A percentile compares a stretch with the other conserved stretches of the same genome.
phyloP scores from a whole-genome alignment of 768 basidiomycete genomes.

The Boletales sp. region DNA sequence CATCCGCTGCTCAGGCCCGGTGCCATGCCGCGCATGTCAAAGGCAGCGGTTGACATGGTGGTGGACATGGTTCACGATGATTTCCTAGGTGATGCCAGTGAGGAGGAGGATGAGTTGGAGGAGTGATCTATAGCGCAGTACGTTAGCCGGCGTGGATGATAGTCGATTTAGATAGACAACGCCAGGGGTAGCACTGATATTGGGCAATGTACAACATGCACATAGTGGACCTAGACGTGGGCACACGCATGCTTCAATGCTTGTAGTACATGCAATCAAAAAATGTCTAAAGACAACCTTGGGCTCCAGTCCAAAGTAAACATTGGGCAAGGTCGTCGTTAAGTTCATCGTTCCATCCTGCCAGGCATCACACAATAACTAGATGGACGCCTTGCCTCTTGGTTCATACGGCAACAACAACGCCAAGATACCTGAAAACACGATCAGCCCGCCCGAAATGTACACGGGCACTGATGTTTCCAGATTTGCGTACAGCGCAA shows the following conservation, averaged over 20 bases:
- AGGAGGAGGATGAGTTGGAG: slow-evolving; percentile 49
- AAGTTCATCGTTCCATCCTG: not conserved
- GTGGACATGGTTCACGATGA: slow-evolving; percentile 60
- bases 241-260: too few species aligned
- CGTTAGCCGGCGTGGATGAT: too few species aligned
- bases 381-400: slow-evolving; percentile 68
- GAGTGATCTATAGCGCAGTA: slow-evolving; percentile 26
- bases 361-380: slow-evolving; percentile 10
- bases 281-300: too few species aligned
- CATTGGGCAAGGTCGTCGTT: too few species aligned
- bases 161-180: too few species aligned
- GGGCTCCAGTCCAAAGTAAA: too few species aligned
- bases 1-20: slow-evolving; percentile 66
- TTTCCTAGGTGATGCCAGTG: slow-evolving; percentile 35
- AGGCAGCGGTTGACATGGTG: slow-evolving; percentile 60
- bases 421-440: slow-evolving; percentile 56
- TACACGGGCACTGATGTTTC: slow-evolving; percentile 67
- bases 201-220: too few species aligned
- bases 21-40: slow-evolving; percentile 67
- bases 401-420: slow-evolving; percentile 72
- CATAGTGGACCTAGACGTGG: too few species aligned
- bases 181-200: too few species aligned
- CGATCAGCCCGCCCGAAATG: slow-evolving; percentile 61
- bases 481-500: slow-evolving; percentile 66
- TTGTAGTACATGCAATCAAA: too few species aligned